Evolutionary conservation across 2,329 filamentous ascomycete genomes (phyloP), one percentile per base, ranked within the genome.

Genomic region (Bimuria novae-zelandiae): DNA sequence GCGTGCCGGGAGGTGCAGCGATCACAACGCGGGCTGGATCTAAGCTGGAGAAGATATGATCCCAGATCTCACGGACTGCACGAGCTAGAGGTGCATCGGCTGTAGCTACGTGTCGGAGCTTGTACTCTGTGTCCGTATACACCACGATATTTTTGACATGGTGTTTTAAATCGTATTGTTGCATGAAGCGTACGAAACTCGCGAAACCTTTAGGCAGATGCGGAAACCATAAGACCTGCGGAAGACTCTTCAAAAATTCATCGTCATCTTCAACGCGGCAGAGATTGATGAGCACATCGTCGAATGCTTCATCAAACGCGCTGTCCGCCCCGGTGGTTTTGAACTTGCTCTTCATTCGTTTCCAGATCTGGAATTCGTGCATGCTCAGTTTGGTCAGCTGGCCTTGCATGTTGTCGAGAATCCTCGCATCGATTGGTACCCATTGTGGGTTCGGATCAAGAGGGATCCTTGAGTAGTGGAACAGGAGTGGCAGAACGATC

Each of bases 1-100:
- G 76, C 16, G 84, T 82, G 3, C 80, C 76, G 0, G 87, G 85
- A 6, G 86, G 82, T 0, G 86, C 86, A 2, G 75, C 60, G 7
- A 79, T 69, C 1, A 73, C 67, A 2, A 79, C 40, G 4, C 70
- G 65, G 1, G 21, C 40, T 1, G 72, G 73, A 16, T 74, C 64
- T 4, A 75, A 36, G 19, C 35, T 48, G 0, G 50, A 39, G 52
- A 73, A 73, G 2, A 73, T 50, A 11, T 61, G 54, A 3, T 51
- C 42, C 70, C 70, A 74, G 17, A 73, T 66, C 3, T 69, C 61
- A 5, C 52, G 37, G 6, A 76, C 50, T 76, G 75, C 86, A 83
- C 89, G 62, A 83, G 78, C 69, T 45, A 77, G 55, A 0, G 72
- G 68, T 17, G 56, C 59, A 37, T 69, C 66, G 4, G 69, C 67